These are phyloP conservation scores for Cardamine occulta DNA, from an alignment of 345 rosid genomes.

Conservation along the genomic window DNA sequence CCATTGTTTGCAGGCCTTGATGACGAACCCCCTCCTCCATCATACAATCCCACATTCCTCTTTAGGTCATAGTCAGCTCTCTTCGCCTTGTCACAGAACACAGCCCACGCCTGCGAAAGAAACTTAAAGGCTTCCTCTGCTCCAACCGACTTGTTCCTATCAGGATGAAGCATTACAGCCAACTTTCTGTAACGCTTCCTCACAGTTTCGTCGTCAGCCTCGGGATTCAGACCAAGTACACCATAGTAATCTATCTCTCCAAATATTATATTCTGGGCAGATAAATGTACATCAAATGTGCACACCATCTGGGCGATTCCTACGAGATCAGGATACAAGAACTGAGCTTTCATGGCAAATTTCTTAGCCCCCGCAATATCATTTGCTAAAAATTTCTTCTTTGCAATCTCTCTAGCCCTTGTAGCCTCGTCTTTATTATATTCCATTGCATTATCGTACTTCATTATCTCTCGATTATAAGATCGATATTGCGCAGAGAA, in stretches of 20 bases:
- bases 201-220: slow-evolving; percentile 61
- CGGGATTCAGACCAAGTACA: slow-evolving; percentile 58
- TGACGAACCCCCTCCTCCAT: slow-evolving; percentile 47
- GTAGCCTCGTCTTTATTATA: slow-evolving; percentile 60
- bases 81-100: slow-evolving; percentile 59
- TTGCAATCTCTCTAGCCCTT: slow-evolving; percentile 62
- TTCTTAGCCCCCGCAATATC: slow-evolving; percentile 59
- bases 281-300: slow-evolving; percentile 55
- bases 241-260: slow-evolving; percentile 64
- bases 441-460: slow-evolving; percentile 47
- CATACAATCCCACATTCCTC: slow-evolving; percentile 46
- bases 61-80: slow-evolving; percentile 59
- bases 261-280: slow-evolving; percentile 50
- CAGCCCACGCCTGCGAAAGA: slow-evolving; percentile 62
- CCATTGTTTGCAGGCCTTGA: slow-evolving; percentile 43
- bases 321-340: slow-evolving; percentile 59
- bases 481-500: not conserved
- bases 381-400: slow-evolving; percentile 53
- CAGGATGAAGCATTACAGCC: slow-evolving; percentile 72
- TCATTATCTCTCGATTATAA: not conserved
- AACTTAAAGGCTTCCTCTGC: slow-evolving; percentile 74
- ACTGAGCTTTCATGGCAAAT: slow-evolving; percentile 67
- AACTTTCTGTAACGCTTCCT: slow-evolving; percentile 61
- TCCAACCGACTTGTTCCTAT: slow-evolving; percentile 66
- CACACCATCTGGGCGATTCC: slow-evolving; percentile 60